Percentiles rank a stretch among this genome's conserved stretches.
Evolutionary conservation across 1,284 basidiomycete genomes (phyloP).

Genomic region (Leccinum cinnamomeum): DNA sequence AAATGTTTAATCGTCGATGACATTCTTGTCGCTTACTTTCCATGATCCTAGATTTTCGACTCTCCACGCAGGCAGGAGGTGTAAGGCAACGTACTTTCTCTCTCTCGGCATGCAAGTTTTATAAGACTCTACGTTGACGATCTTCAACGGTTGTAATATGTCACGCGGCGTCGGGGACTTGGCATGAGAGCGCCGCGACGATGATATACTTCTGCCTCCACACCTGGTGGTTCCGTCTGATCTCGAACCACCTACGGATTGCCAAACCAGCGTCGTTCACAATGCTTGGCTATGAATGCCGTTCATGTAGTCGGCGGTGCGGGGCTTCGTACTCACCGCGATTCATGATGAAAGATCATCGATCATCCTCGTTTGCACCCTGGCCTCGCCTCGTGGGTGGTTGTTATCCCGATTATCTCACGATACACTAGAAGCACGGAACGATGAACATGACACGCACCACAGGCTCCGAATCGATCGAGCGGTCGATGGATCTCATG

Average conservation of each 20-base stretch:
- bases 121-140: no score
- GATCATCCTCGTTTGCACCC: neutral
- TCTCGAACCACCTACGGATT: neutral
- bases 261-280: neutral
- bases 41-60: no score
- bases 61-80: no score
- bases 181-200: no score
- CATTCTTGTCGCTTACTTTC: no score
- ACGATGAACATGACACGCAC: neutral
- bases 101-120: no score
- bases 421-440: neutral
- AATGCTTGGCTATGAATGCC: neutral
- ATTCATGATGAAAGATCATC: slow-evolving; percentile 1
- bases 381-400: slow-evolving; percentile 5
- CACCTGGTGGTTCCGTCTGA: neutral
- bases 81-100: no score
- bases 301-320: neutral
- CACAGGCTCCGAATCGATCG: neutral
- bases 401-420: neutral
- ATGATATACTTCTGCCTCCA: no score
- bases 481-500: neutral
- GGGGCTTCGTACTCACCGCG: neutral
- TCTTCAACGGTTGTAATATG: no score
- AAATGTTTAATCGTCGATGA: no score
- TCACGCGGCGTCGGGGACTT: no score